Base-by-base conservation (phyloP, 1,139 yeast species). In the Casaregolazyma lundiana region DNA sequence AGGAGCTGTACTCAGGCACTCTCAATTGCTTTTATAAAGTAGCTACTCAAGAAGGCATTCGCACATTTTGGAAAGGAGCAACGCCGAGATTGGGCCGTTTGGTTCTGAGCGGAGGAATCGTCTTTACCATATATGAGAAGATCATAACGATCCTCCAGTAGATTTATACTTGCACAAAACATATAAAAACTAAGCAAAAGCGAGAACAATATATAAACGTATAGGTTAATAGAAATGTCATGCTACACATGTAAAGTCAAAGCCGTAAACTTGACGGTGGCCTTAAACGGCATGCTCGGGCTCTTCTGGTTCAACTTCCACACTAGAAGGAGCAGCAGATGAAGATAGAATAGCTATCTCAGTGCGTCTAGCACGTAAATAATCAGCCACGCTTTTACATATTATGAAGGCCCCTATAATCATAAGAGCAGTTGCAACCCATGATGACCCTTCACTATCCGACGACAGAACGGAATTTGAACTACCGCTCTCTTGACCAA, bases 61-160 rank as follows among this genome's bases (percentile, higher is more conserved):
- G 79, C 60, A 85, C 97, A 3, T 88, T 89, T 70, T 92, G 98
- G 98, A 87, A 87, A 68, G 98, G 98, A 50, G 96, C 97, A 36
- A 90, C 97, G 1, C 98, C 98, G 44, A 76, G 98, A 62, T 72
- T 92, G 54, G 98, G 97, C 2, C 77, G 98, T 58, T 75, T 92
- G 62, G 81, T 90, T 38, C 75, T 92, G 61, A 84, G 95, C 69
- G 97, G 97, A 49, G 97, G 97, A 56, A 90, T 90, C 55, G 97
- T 90, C 13, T 90, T 90, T 67, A 90, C 97, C 29, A 85, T 90
- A 49, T 90, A 90, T 65, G 97, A 90, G 64, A 86, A 88, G 69
- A 84, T 90, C 72, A 72, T 90, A 67, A 78, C 76, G 21, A 54
- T 85, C 13, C 63, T 86, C 62, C 46, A 50, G 11, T 57, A 48